These are phyloP conservation scores for Verticillium nonalfalfae DNA, from an alignment of 2,329 filamentous ascomycete genomes.

Conservation along the genomic window DNA sequence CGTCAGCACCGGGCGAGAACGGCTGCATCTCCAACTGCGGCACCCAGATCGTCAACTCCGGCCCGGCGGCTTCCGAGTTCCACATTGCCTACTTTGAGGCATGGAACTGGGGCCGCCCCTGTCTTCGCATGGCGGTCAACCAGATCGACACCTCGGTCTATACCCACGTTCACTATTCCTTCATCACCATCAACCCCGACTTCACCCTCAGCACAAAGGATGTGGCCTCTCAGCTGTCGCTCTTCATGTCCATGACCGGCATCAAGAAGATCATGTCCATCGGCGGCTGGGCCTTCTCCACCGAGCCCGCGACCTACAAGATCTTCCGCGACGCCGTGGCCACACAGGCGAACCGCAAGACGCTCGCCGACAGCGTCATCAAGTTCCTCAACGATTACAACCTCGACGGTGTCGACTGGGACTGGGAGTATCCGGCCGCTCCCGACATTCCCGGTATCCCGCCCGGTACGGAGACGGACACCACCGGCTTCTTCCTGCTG, in stretches of 20 bases:
- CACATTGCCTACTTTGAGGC: slow-evolving; percentile 1
- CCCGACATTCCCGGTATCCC: no score
- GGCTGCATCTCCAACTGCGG: slow-evolving; percentile 35
- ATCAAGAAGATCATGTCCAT: slow-evolving; percentile 23
- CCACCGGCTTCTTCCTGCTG: no score
- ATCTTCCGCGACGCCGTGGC: not conserved
- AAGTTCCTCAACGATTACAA: slow-evolving; percentile 7
- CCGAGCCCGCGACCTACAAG: not conserved
- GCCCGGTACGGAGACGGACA: no score
- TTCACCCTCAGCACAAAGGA: no score
- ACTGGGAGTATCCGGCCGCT: slow-evolving; percentile 37
- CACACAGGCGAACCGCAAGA: not conserved
- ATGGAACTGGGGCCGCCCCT: not conserved
- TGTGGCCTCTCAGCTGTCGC: no score
- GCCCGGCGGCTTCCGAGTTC: slow-evolving; percentile 7
- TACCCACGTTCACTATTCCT: no score
- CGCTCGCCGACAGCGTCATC: not conserved
- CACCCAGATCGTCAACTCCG: slow-evolving; percentile 19
- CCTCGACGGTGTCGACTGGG: slow-evolving; percentile 33
- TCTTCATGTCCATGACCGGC: not conserved
- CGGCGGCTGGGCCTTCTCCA: slow-evolving; percentile 28
- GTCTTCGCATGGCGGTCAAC: not conserved
- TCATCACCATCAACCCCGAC: no score
- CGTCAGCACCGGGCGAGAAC: slow-evolving; percentile 20
- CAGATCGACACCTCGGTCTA: slow-evolving; percentile 21